A percentile compares a stretch with the other conserved stretches of the same genome.
Evolutionary conservation across 2,329 filamentous ascomycete species (phyloP).

Genomic region (Fusarium xylarioides): DNA sequence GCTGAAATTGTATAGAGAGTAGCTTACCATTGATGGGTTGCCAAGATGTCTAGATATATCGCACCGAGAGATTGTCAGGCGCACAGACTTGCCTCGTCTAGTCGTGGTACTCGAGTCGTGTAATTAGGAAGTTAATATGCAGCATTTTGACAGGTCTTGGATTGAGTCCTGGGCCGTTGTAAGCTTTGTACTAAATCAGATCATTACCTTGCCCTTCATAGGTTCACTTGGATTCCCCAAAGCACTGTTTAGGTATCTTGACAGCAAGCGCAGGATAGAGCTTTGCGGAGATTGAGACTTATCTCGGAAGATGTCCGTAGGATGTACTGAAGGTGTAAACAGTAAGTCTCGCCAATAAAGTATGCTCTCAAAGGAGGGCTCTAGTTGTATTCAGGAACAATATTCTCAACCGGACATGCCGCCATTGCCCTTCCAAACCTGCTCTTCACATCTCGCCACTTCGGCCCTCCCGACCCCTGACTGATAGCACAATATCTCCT

Average conservation of each 20-base stretch:
- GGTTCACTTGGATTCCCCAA: no score
- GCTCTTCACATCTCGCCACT: background rate
- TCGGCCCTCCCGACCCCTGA: background rate
- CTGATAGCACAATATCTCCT: background rate
- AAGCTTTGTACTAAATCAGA: background rate
- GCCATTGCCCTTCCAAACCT: background rate
- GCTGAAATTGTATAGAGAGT: background rate
- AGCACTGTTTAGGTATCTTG: background rate
- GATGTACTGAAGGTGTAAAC: no score
- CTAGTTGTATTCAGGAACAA: background rate
- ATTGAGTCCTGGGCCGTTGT: background rate
- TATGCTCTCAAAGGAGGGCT: accelerated
- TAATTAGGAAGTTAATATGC: background rate
- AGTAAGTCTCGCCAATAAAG: background rate
- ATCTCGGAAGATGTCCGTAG: background rate
- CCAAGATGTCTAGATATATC: background rate
- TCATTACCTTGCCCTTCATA: no score
- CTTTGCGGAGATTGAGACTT: background rate
- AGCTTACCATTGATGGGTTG: background rate
- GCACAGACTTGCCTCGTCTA: background rate
- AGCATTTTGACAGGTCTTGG: background rate
- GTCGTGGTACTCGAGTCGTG: no score
- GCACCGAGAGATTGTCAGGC: background rate
- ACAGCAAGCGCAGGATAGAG: background rate
- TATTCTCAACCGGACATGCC: background rate